Conservation (phyloP, 2,329 filamentous ascomycete genomes). For the Rhynchosporium agropyri region DNA sequence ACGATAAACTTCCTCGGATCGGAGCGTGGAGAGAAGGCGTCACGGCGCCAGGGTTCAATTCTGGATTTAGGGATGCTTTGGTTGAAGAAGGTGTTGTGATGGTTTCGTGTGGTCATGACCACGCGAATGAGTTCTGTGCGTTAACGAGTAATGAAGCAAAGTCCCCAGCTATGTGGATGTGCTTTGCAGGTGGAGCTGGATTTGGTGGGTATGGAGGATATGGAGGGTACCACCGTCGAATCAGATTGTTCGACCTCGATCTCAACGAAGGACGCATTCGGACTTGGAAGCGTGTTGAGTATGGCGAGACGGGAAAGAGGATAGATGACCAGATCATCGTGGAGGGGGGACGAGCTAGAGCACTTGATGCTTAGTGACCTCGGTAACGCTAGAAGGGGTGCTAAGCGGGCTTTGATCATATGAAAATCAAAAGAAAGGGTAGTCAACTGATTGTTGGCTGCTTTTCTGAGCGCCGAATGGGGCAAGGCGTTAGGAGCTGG, state of each 20-base stretch:
- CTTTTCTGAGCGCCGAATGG: conserved; percentile 1
- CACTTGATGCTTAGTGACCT: conserved; percentile 7
- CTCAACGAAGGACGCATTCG: conserved; percentile 85
- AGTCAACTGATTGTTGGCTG: background rate
- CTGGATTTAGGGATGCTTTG: conserved; percentile 88
- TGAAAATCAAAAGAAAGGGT: background rate
- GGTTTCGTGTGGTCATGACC: conserved; percentile 92
- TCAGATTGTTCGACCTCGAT: conserved; percentile 91
- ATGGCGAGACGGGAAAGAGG: conserved; percentile 54
- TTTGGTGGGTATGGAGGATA: conserved; percentile 97
- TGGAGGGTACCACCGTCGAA: conserved; percentile 77
- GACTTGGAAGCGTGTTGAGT: conserved; percentile 90
- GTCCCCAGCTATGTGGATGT: conserved; percentile 89
- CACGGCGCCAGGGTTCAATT: conserved; percentile 87
- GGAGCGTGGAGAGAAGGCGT: conserved; percentile 81
- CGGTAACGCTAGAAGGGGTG: background rate
- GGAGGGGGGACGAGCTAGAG: conserved; percentile 52
- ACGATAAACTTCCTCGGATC: conserved; percentile 59
- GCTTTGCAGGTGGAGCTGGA: conserved; percentile 87
- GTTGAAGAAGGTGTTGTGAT: conserved; percentile 83
- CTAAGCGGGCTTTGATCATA: background rate
- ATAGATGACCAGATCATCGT: conserved; percentile 69
- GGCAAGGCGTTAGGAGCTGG: conserved; percentile 14
- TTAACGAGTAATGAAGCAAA: conserved; percentile 51
- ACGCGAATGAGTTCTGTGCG: conserved; percentile 95